These are phyloP conservation scores for Diaporthe capsici DNA, from an alignment of 2,329 filamentous ascomycete genomes.

Conservation along the genomic window DNA sequence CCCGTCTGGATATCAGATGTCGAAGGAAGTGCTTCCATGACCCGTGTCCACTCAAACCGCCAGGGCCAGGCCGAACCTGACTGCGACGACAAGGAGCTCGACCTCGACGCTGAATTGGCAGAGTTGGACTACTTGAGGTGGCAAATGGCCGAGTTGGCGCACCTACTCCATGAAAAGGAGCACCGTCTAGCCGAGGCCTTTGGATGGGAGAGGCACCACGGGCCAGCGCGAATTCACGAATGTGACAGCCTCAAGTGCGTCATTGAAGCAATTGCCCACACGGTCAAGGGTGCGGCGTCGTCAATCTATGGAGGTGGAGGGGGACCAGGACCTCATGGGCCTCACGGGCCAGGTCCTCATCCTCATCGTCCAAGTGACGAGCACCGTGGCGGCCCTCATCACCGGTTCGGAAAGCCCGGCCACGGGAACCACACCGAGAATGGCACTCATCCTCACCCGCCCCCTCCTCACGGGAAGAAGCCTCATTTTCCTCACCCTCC, in stretches of 20 bases:
- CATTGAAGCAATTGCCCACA: slow-evolving; percentile 55
- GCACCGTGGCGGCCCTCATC: slow-evolving; percentile 43
- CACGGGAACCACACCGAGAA: slow-evolving; percentile 44
- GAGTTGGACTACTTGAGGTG: slow-evolving; percentile 60
- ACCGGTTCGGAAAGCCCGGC: slow-evolving; percentile 32
- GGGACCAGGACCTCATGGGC: slow-evolving; percentile 40
- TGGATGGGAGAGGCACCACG: slow-evolving; percentile 44
- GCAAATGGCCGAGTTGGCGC: slow-evolving; percentile 58
- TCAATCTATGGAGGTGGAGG: slow-evolving; percentile 50
- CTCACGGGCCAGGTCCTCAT: slow-evolving; percentile 40
- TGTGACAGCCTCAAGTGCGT: slow-evolving; percentile 61
- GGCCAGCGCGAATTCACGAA: slow-evolving; percentile 49
- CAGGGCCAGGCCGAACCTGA: slow-evolving; percentile 43
- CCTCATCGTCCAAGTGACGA: slow-evolving; percentile 44
- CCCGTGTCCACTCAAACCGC: slow-evolving; percentile 44
- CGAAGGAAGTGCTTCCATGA: slow-evolving; percentile 56
- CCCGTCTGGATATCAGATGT: slow-evolving; percentile 60
- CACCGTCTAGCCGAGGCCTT: slow-evolving; percentile 54
- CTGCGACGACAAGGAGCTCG: slow-evolving; percentile 44
- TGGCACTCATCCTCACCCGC: slow-evolving; percentile 46
- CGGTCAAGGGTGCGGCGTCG: slow-evolving; percentile 54
- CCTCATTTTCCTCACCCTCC: slow-evolving; percentile 45
- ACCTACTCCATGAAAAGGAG: slow-evolving; percentile 60
- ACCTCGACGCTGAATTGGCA: slow-evolving; percentile 58
- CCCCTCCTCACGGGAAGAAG: slow-evolving; percentile 43